phyloP scores from a whole-genome alignment of 2,329 filamentous ascomycete species.

The Parastagonospora avenae region DNA sequence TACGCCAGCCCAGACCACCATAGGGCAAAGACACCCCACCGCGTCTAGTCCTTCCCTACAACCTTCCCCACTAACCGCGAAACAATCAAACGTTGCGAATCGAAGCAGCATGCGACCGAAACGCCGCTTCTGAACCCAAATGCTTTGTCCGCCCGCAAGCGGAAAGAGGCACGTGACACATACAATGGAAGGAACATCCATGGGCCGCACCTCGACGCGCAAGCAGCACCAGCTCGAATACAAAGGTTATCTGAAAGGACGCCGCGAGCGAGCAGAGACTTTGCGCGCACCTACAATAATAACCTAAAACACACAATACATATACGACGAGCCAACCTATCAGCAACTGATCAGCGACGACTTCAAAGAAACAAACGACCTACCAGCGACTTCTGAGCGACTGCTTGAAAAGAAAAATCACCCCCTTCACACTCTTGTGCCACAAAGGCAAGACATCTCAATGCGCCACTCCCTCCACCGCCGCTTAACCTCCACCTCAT shows the following conservation, averaged over 20 bases:
- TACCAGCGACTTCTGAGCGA: background rate
- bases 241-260: background rate
- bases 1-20: background rate
- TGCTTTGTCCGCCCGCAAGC: background rate
- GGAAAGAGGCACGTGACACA: background rate
- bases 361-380: background rate
- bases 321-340: too few species aligned
- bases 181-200: background rate
- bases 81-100: background rate
- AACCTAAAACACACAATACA: background rate
- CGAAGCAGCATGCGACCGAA: background rate
- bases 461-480: background rate
- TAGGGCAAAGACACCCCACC: background rate
- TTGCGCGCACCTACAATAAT: background rate
- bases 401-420: background rate
- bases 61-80: background rate
- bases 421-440: background rate
- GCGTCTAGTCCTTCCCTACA: background rate
- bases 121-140: background rate
- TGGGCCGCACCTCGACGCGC: background rate
- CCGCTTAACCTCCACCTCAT: background rate
- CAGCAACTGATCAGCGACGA: too few species aligned
- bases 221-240: background rate
- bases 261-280: background rate
- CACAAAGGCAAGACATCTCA: background rate